Conservation (phyloP, 106 monocot genomes). For the Chionographis japonica region DNA sequence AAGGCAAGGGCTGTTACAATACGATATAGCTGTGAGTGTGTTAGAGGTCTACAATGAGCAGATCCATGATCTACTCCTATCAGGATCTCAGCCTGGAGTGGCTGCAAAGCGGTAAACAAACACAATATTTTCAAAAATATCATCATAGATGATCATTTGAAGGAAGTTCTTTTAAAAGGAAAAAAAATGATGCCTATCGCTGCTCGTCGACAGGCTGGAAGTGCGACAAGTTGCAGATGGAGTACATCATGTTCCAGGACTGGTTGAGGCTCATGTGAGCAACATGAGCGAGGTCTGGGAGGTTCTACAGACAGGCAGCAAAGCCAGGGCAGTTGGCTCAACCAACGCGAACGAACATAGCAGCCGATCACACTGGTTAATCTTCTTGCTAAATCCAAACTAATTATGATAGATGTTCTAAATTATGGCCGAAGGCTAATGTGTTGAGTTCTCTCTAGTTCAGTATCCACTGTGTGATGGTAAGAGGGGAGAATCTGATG, state of each 20-base stretch:
- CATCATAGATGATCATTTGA: not conserved
- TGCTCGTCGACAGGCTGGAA: constrained; percentile 46
- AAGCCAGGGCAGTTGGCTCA: constrained; percentile 76
- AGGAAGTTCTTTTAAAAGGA: not conserved
- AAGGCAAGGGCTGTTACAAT: constrained; percentile 47
- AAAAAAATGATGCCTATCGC: not conserved
- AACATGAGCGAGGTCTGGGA: constrained; percentile 83
- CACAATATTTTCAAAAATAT: not conserved
- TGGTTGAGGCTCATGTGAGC: constrained; percentile 73
- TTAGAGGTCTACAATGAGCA: constrained; percentile 95
- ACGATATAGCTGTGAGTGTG: constrained; percentile 73
- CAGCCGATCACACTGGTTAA: constrained; percentile 89
- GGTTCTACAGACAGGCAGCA: constrained; percentile 79
- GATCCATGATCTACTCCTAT: constrained; percentile 68
- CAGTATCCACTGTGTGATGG: constrained; percentile 74
- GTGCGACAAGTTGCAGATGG: constrained; percentile 74
- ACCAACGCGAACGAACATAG: constrained; percentile 92
- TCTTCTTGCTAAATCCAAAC: not conserved
- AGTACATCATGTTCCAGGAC: constrained; percentile 78
- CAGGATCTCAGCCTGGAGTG: constrained; percentile 51
- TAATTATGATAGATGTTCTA: not conserved
- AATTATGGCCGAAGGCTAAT: not conserved
- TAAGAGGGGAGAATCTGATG: constrained; percentile 76
- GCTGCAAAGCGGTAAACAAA: constrained; percentile 43
- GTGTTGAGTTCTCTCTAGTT: constrained; percentile 5